Evolutionary conservation across 352 stramenopile genomes (phyloP).

Genomic region (Halophytophthora batemanensis): DNA sequence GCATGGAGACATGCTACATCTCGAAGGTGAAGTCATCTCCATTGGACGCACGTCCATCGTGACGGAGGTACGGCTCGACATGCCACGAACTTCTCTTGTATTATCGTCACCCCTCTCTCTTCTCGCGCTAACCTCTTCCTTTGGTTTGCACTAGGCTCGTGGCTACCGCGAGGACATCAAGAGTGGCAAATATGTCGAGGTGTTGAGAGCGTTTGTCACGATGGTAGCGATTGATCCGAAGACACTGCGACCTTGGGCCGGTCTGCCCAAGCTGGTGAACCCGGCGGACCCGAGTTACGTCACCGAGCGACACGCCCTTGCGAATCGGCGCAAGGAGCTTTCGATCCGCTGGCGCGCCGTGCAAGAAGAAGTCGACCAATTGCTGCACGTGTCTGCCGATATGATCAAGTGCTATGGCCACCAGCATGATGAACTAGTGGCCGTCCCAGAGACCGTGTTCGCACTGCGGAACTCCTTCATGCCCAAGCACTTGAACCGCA

Average conservation of each 20-base stretch:
- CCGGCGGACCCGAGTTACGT: conserved; percentile 27
- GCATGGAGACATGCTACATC: conserved; percentile 43
- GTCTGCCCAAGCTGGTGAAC: conserved; percentile 30
- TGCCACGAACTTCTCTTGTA: too few species aligned
- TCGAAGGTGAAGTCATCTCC: conserved; percentile 48
- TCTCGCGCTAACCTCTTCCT: too few species aligned
- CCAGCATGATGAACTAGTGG: conserved; percentile 15
- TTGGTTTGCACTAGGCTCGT: conserved; percentile 5
- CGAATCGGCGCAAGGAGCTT: conserved; percentile 22
- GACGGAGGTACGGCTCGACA: conserved; percentile 30
- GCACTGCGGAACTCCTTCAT: conserved; percentile 47
- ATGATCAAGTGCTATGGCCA: conserved; percentile 9
- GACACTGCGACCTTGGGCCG: conserved; percentile 28
- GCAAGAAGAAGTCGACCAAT: conserved; percentile 23
- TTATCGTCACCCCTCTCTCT: too few species aligned
- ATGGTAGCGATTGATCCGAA: conserved; percentile 42
- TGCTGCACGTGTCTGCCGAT: conserved; percentile 13
- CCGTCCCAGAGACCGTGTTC: conserved; percentile 37
- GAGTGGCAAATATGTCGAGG: conserved; percentile 39
- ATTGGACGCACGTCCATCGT: conserved; percentile 33
- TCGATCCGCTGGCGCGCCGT: conserved; percentile 22
- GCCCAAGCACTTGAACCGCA: conserved; percentile 44
- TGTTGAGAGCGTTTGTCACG: conserved; percentile 46
- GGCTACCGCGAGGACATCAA: conserved; percentile 46
- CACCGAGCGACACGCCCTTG: conserved; percentile 23